These are phyloP conservation scores for Dothistroma pini DNA, from an alignment of 2,329 filamentous ascomycete genomes.

Conservation along the genomic window DNA sequence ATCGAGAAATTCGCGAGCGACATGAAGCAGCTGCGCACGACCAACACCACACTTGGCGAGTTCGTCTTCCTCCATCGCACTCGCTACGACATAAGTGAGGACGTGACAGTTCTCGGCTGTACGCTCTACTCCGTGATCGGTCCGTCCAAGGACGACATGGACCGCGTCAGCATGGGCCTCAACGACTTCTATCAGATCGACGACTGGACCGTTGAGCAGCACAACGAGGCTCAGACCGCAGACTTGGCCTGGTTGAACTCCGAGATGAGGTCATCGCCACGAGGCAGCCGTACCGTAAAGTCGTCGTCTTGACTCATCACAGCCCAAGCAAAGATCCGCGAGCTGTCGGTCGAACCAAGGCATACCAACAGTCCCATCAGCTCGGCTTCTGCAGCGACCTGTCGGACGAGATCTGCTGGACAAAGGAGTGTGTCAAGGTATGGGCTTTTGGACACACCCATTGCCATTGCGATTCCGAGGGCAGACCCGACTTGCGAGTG, in stretches of 20 bases:
- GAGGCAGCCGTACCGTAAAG: constrained; percentile 21
- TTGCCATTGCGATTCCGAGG: constrained; percentile 16
- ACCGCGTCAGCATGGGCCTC: constrained; percentile 11
- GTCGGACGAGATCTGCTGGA: constrained; percentile 7
- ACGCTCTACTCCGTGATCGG: constrained; percentile 23
- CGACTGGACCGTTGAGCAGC: constrained; percentile 39
- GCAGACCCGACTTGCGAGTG: constrained; percentile 5
- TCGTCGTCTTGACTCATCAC: constrained; percentile 45
- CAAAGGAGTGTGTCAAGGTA: constrained; percentile 5
- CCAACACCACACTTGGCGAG: constrained; percentile 34
- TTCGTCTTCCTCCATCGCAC: constrained; percentile 42
- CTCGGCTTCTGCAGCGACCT: constrained; percentile 15
- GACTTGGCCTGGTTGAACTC: constrained; percentile 47
- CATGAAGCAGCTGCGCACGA: neutral
- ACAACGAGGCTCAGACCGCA: constrained; percentile 38
- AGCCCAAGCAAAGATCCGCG: constrained; percentile 39
- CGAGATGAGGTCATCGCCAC: constrained; percentile 24
- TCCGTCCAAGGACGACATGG: constrained; percentile 4
- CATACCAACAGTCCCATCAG: constrained; percentile 26
- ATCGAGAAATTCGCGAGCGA: constrained; percentile 26
- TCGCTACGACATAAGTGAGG: constrained; percentile 24
- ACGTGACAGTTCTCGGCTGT: constrained; percentile 37
- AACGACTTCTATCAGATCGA: constrained; percentile 21
- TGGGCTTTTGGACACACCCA: constrained; percentile 21
- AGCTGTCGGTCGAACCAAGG: constrained; percentile 35